phyloP scores from a whole-genome alignment of 2,329 filamentous ascomycete genomes.

The Cylindrodendrum hubeiense region DNA sequence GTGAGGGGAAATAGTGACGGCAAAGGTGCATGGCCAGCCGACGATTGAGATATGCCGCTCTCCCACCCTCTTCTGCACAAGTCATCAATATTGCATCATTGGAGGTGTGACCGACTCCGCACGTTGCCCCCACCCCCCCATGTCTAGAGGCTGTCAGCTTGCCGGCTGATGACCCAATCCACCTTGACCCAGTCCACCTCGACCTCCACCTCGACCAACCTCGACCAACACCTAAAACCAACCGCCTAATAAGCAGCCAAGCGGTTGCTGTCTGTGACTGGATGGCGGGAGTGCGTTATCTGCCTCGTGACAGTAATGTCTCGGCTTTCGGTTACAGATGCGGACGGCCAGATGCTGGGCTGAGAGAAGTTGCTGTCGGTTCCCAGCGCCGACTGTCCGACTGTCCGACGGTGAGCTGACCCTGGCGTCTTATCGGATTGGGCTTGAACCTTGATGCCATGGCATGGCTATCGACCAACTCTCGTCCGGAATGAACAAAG shows the following conservation, averaged over 20 bases:
- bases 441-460: slow-evolving; percentile 4
- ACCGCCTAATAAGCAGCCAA: neutral
- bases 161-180: neutral
- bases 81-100: slow-evolving; percentile 9
- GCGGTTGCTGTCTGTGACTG: neutral
- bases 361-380: too few species aligned
- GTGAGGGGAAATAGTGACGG: neutral
- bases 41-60: neutral
- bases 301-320: slow-evolving; percentile 2
- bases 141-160: slow-evolving; percentile 1
- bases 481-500: neutral
- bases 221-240: neutral
- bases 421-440: neutral
- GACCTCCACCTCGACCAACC: too few species aligned
- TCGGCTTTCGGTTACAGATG: neutral
- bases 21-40: neutral
- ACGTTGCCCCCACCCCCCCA: neutral
- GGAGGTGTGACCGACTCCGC: slow-evolving; percentile 10
- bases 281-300: slow-evolving; percentile 4
- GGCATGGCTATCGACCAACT: neutral
- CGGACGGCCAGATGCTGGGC: neutral
- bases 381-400: too few species aligned
- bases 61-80: slow-evolving; percentile 11
- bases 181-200: too few species aligned
- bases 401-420: neutral